phyloP scores from a whole-genome alignment of 2,329 filamentous ascomycete genomes.

The Paecilomyces variotii region DNA sequence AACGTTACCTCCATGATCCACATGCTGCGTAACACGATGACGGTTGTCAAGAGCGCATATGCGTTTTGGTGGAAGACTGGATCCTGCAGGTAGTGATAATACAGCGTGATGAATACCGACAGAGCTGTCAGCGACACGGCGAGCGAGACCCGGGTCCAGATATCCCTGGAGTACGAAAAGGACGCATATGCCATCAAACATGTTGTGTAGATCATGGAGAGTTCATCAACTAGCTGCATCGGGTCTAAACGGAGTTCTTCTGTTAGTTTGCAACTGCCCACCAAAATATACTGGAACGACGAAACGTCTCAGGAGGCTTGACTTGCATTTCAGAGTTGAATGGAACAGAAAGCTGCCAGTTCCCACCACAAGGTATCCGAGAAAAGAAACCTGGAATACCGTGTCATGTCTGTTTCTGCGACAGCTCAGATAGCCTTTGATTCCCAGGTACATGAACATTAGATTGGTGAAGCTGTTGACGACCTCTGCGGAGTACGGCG shows the following conservation, averaged over 20 bases:
- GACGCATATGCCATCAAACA: constrained; percentile 65
- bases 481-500: constrained; percentile 66
- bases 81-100: constrained; percentile 76
- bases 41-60: constrained; percentile 63
- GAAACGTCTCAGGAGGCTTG: neutral
- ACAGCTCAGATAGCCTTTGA: constrained; percentile 68
- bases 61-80: constrained; percentile 75
- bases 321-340: constrained; percentile 53
- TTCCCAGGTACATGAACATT: constrained; percentile 70
- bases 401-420: constrained; percentile 61
- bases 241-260: constrained; percentile 44
- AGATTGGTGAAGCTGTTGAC: constrained; percentile 76
- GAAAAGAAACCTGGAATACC: constrained; percentile 64
- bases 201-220: constrained; percentile 66
- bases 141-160: constrained; percentile 44
- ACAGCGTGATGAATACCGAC: constrained; percentile 63
- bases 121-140: constrained; percentile 50
- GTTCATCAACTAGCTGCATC: constrained; percentile 63
- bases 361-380: constrained; percentile 55
- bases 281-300: neutral
- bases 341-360: constrained; percentile 57
- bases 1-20: constrained; percentile 66
- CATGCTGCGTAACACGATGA: constrained; percentile 65
- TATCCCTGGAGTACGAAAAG: constrained; percentile 60
- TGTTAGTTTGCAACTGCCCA: neutral